Percentiles rank a stretch among this genome's conserved stretches.
These are phyloP conservation scores for Vitellaria paradoxa DNA, from an alignment of 179 eudicot genomes.

Conservation along the genomic window DNA sequence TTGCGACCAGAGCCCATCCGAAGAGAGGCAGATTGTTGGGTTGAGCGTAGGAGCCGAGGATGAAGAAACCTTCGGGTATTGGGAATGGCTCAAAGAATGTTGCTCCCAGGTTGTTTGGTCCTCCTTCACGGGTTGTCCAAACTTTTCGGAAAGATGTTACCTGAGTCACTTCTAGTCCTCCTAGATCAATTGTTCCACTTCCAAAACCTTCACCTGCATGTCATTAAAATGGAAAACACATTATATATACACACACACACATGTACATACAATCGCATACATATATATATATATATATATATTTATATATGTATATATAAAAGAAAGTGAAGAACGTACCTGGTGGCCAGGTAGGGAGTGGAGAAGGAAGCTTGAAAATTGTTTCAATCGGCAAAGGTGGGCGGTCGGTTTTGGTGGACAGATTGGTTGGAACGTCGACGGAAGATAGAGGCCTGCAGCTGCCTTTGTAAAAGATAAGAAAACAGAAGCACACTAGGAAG, in stretches of 20 bases:
- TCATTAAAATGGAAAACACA: neutral
- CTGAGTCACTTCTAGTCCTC: constrained; percentile 58
- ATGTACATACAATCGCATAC: too few species aligned
- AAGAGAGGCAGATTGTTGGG: constrained; percentile 51
- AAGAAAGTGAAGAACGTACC: constrained; percentile 18
- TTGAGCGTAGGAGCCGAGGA: constrained; percentile 73
- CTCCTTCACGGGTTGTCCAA: constrained; percentile 70
- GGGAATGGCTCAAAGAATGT: constrained; percentile 62
- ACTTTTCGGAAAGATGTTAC: constrained; percentile 48
- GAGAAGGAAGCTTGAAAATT: constrained; percentile 37
- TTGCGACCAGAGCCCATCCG: constrained; percentile 68
- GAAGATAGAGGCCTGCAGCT: too few species aligned
- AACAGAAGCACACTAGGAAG: too few species aligned
- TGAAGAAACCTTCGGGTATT: constrained; percentile 62
- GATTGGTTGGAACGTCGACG: too few species aligned
- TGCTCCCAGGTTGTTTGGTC: constrained; percentile 59
- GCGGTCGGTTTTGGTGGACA: too few species aligned
- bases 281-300: too few species aligned
- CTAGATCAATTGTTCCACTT: constrained; percentile 63
- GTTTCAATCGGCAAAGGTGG: constrained; percentile 34
- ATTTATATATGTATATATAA: too few species aligned
- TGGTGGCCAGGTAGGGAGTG: constrained; percentile 36
- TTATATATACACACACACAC: neutral
- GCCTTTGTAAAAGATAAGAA: too few species aligned
- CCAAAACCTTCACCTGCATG: constrained; percentile 50